Conservation (phyloP, 352 stramenopile genomes). For the Pythium dissotocum region DNA sequence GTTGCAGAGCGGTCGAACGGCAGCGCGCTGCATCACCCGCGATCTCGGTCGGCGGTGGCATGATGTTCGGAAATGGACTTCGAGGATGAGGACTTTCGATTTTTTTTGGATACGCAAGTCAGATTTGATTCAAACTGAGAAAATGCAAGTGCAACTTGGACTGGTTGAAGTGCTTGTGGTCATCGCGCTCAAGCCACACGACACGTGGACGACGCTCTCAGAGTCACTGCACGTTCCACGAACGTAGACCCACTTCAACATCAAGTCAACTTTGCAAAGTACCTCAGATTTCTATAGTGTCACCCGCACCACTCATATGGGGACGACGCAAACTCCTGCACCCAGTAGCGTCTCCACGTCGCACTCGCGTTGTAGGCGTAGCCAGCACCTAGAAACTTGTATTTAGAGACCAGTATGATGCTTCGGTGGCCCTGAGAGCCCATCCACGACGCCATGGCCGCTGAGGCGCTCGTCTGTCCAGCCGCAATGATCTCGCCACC, state of each 20-base stretch:
- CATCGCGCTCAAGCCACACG: too few species aligned
- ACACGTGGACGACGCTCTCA: neutral
- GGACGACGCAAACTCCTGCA: conserved; percentile 4
- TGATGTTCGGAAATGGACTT: neutral
- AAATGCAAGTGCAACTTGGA: too few species aligned
- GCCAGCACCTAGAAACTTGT: conserved; percentile 2
- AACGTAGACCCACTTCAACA: neutral
- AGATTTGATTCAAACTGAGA: too few species aligned
- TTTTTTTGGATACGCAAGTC: neutral
- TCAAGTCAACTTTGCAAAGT: too few species aligned
- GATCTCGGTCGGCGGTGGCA: neutral
- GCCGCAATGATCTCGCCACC: conserved; percentile 14
- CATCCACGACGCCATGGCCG: conserved; percentile 13
- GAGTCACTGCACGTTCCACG: neutral
- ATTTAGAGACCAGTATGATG: conserved; percentile 6
- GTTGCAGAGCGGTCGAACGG: neutral
- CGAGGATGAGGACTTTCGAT: neutral
- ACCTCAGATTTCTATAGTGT: neutral
- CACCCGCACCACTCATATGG: neutral
- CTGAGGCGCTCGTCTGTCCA: conserved; percentile 1
- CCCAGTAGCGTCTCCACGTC: conserved; percentile 12
- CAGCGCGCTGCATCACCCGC: neutral
- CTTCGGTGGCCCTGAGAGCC: conserved; percentile 9
- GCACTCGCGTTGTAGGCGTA: conserved; percentile 4
- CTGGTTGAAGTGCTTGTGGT: too few species aligned